Base-by-base conservation (phyloP, 2,329 filamentous ascomycete genomes). In the Sarocladiaceae sp. region DNA sequence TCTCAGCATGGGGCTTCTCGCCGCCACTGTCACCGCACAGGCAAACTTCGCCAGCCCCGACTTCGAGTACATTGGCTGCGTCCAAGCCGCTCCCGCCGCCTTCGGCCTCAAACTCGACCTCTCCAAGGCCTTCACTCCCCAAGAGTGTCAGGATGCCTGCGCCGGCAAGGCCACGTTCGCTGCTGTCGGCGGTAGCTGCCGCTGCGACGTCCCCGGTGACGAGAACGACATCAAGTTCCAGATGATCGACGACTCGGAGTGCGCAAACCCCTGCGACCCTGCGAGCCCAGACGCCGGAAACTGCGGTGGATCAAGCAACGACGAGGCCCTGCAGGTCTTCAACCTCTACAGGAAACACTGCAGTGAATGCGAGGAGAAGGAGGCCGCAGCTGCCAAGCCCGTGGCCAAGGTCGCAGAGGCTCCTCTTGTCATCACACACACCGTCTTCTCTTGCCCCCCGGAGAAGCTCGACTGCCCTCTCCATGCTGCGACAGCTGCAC, bases 21-120 rank as follows among this genome's bases (percentile, higher is more conserved):
- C 53, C 23, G 45, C 49, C 45, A 34, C 49, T 29, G 49, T 50
- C 43, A 33, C 50, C 12, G 55, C 57, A n/a, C 50, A 54, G 29
- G 33, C 49, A 10, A 44, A 48, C 10, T 45, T 48, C 31, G 46
- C 34, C 34, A 39, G 54, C 35, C 19, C 47, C 16, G 46, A 48
- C 11, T 56, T 52, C 46, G 43, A 54, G 33, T 60, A 58, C 46
- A 42, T 59, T 44, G 60, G 58, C 46, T 63, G 60, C 52, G 52
- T 56, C 37, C 33, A 53, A 23, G 49, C 49, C 42, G 32, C 48
- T 3, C 44, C 48, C 4, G 21, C 45, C 10, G 26, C 39, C 11
- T 61, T 60, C 33, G 42, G 51, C 19, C 23, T 47, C 31, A 26
- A 33, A 16, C 42, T 47, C 26, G 24, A 49, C 10, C 44, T 59